Evolutionary conservation across 2,329 filamentous ascomycete genomes (phyloP).

Genomic region (Colletotrichum sp.): DNA sequence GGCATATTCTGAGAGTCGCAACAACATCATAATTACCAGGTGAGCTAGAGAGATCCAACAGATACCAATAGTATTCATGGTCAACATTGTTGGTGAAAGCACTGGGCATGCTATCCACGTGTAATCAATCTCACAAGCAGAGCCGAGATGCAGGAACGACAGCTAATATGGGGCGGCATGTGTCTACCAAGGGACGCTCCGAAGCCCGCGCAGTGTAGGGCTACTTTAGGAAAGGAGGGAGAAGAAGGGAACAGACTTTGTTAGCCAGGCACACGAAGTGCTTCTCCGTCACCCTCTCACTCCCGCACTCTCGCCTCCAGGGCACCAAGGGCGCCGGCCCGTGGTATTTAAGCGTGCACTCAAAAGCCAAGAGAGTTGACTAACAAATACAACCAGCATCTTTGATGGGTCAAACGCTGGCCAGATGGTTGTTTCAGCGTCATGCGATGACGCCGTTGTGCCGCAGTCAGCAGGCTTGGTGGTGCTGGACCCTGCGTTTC

Average conservation of each 20-base stretch:
- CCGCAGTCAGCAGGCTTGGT: background rate
- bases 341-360: background rate
- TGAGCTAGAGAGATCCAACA: background rate
- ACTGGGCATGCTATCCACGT: background rate
- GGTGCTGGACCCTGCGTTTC: constrained; percentile 4
- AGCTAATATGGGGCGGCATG: background rate
- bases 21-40: background rate
- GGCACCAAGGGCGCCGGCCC: background rate
- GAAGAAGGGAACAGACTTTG: background rate
- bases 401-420: constrained; percentile 17
- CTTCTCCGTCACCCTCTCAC: background rate
- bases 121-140: background rate
- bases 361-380: background rate
- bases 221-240: background rate
- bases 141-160: background rate
- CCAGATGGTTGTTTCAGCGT: constrained; percentile 18
- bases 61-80: background rate
- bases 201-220: background rate
- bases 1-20: background rate
- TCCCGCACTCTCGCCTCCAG: fast-evolving
- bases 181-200: background rate
- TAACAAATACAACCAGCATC: background rate
- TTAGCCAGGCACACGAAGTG: background rate
- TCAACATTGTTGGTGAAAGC: background rate
- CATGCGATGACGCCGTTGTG: constrained; percentile 9